Conservation (phyloP, 2,329 filamentous ascomycete species). For the Zymoseptoria tritici region DNA sequence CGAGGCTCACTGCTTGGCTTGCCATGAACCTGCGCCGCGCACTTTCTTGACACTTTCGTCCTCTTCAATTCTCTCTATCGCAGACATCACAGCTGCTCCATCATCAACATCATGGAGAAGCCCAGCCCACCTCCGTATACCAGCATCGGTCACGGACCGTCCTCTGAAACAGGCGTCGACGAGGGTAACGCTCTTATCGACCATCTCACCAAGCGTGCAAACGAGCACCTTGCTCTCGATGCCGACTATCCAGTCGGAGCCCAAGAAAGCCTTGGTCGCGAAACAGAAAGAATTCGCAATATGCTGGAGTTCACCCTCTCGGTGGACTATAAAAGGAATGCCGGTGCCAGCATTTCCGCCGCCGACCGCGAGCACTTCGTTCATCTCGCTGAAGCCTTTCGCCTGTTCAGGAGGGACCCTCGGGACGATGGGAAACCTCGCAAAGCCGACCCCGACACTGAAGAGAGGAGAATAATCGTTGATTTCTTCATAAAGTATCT, state of each 20-base stretch:
- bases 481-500: conserved; percentile 2
- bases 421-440: neutral
- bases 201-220: neutral
- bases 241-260: neutral
- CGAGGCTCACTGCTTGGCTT: too few relatives aligned
- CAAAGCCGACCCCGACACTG: neutral
- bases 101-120: neutral
- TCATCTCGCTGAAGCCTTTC: neutral
- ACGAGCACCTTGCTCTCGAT: neutral
- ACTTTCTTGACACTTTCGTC: neutral
- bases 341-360: neutral
- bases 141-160: neutral
- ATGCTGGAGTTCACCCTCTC: neutral
- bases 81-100: neutral
- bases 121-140: neutral
- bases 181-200: neutral
- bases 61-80: neutral
- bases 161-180: neutral
- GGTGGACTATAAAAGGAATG: neutral
- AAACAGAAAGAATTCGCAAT: neutral
- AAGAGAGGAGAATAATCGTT: neutral
- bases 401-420: neutral
- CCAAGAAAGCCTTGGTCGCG: neutral
- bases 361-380: conserved; percentile 2
- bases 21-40: neutral